phyloP scores from a whole-genome alignment of 257 asterid species.

The Striga asiatica region DNA sequence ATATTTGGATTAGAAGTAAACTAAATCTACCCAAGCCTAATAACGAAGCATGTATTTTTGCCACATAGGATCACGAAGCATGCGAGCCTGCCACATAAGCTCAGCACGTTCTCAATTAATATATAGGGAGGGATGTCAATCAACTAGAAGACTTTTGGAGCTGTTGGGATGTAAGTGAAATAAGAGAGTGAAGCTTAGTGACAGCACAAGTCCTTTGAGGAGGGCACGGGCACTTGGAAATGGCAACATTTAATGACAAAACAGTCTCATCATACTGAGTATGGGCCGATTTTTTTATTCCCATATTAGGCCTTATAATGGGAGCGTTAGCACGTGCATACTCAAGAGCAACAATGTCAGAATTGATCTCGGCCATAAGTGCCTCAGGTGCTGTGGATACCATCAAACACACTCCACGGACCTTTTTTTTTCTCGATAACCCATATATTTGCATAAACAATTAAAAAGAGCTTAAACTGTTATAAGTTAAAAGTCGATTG shows the following conservation, averaged over 20 bases:
- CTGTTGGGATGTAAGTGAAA: conserved; percentile 33
- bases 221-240: conserved; percentile 57
- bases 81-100: too few species aligned
- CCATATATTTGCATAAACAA: too few species aligned
- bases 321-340: conserved; percentile 37
- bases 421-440: conserved; percentile 23
- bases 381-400: conserved; percentile 35
- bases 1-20: too few species aligned
- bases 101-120: too few species aligned
- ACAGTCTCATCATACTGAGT: conserved; percentile 37
- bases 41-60: too few species aligned
- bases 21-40: too few species aligned
- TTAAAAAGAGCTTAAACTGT: too few species aligned
- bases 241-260: conserved; percentile 34
- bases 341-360: conserved; percentile 50
- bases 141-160: conserved; percentile 24
- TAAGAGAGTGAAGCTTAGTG: conserved; percentile 45
- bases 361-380: conserved; percentile 48
- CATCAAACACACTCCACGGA: conserved; percentile 46
- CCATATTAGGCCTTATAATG: neutral
- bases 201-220: conserved; percentile 43
- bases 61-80: too few species aligned
- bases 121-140: too few species aligned
- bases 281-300: neutral
- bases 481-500: too few species aligned